Evolutionary conservation across 2,329 filamentous ascomycete species (phyloP).

Genomic region (Fusarium verticillioides): DNA sequence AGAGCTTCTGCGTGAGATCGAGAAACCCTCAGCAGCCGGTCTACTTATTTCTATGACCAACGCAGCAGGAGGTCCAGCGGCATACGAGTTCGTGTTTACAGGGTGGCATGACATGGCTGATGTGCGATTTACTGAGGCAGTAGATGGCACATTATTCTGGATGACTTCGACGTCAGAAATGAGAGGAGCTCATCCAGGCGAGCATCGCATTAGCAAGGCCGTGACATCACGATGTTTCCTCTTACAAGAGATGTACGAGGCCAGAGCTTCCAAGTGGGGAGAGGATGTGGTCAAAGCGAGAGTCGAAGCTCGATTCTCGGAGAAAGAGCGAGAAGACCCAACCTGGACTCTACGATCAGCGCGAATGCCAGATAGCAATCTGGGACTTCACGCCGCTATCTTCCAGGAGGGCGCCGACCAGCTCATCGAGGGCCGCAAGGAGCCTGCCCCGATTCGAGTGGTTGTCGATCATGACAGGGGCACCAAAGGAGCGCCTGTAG

Average conservation of each 20-base stretch:
- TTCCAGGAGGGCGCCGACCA: slow-evolving; percentile 76
- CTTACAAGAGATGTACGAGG: slow-evolving; percentile 80
- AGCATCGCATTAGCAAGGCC: slow-evolving; percentile 55
- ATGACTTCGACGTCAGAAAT: slow-evolving; percentile 73
- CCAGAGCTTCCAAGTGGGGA: slow-evolving; percentile 77
- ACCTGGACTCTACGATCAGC: slow-evolving; percentile 83
- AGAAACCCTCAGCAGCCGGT: slow-evolving; percentile 77
- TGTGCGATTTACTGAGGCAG: slow-evolving; percentile 78
- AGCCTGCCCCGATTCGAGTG: slow-evolving; percentile 76
- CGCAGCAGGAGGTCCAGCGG: slow-evolving; percentile 67
- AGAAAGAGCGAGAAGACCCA: slow-evolving; percentile 82
- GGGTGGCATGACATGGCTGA: slow-evolving; percentile 77
- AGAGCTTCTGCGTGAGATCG: slow-evolving; percentile 84
- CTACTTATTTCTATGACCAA: slow-evolving; percentile 73
- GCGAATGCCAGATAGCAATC: slow-evolving; percentile 68
- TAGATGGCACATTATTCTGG: slow-evolving; percentile 72
- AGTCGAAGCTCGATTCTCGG: slow-evolving; percentile 85
- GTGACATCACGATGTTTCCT: slow-evolving; percentile 75
- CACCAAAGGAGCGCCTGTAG: slow-evolving; percentile 73
- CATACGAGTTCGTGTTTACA: slow-evolving; percentile 79
- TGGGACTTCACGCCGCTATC: slow-evolving; percentile 73
- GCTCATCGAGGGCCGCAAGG: slow-evolving; percentile 70
- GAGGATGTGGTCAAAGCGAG: slow-evolving; percentile 90
- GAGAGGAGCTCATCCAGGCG: slow-evolving; percentile 62
- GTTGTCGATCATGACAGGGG: slow-evolving; percentile 77